phyloP scores from a whole-genome alignment of 2,329 filamentous ascomycete species.

The Sordariomycetes sp. region DNA sequence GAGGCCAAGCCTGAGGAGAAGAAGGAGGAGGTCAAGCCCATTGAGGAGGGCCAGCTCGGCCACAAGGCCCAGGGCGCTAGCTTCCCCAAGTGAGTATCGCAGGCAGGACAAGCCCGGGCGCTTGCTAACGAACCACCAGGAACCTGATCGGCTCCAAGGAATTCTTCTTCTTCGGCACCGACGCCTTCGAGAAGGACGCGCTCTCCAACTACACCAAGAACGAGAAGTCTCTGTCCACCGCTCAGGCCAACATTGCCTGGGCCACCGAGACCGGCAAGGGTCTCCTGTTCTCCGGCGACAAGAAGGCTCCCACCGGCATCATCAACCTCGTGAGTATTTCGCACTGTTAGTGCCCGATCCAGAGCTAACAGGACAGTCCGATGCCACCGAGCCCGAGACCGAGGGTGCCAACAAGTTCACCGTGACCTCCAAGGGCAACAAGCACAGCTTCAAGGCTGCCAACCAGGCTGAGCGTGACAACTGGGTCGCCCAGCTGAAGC shows the following conservation, averaged over 20 bases:
- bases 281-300: slow-evolving; percentile 85
- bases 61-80: slow-evolving; percentile 81
- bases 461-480: slow-evolving; percentile 73
- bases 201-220: slow-evolving; percentile 72
- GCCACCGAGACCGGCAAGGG: slow-evolving; percentile 91
- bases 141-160: slow-evolving; percentile 87
- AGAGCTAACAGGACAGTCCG: slow-evolving; percentile 34
- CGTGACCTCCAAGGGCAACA: slow-evolving; percentile 77
- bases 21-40: slow-evolving; percentile 52
- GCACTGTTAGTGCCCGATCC: background rate
- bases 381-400: slow-evolving; percentile 61
- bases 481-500: slow-evolving; percentile 81
- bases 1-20: slow-evolving; percentile 33
- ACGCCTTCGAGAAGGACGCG: slow-evolving; percentile 64
- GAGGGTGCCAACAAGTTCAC: slow-evolving; percentile 75
- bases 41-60: slow-evolving; percentile 76
- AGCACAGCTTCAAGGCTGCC: slow-evolving; percentile 86
- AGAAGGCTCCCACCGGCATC: slow-evolving; percentile 69
- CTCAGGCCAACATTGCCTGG: slow-evolving; percentile 79
- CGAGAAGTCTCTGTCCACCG: slow-evolving; percentile 71
- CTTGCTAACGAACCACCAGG: slow-evolving; percentile 36
- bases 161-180: slow-evolving; percentile 79
- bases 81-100: slow-evolving; percentile 71
- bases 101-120: background rate
- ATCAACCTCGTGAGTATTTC: slow-evolving; percentile 66